These are phyloP conservation scores for Aspergillus caelatus DNA, from an alignment of 2,329 filamentous ascomycete genomes.

Conservation along the genomic window DNA sequence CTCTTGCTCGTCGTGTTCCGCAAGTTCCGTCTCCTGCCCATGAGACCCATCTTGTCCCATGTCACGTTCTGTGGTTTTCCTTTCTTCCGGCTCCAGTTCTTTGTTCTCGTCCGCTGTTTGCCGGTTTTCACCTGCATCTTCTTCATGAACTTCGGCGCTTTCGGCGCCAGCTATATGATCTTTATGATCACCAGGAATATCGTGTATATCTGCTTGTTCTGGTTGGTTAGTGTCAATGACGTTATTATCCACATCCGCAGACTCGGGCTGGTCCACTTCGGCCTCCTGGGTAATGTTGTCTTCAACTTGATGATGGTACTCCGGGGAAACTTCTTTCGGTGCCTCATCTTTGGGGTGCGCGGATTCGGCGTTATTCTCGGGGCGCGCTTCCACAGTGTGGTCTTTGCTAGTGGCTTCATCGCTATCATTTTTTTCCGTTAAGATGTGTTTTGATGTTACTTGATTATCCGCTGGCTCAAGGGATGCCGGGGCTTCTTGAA, in stretches of 20 bases:
- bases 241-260: slow-evolving; percentile 10
- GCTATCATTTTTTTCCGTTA: neutral
- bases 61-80: slow-evolving; percentile 11
- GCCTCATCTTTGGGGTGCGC: neutral
- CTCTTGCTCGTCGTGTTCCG: slow-evolving; percentile 15
- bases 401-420: slow-evolving; percentile 8
- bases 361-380: slow-evolving; percentile 2
- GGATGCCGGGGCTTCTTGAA: neutral
- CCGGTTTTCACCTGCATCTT: slow-evolving; percentile 18
- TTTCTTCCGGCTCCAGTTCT: slow-evolving; percentile 9
- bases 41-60: slow-evolving; percentile 12
- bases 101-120: slow-evolving; percentile 14
- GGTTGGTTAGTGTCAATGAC: slow-evolving; percentile 26
- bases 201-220: slow-evolving; percentile 17
- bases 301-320: slow-evolving; percentile 7
- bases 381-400: neutral
- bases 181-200: slow-evolving; percentile 4
- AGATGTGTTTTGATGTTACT: slow-evolving; percentile 2
- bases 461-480: slow-evolving; percentile 13
- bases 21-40: slow-evolving; percentile 7
- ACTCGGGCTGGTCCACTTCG: slow-evolving; percentile 9
- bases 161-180: slow-evolving; percentile 8
- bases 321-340: slow-evolving; percentile 6
- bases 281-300: slow-evolving; percentile 11
- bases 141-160: slow-evolving; percentile 18